Percentiles rank a stretch among this genome's conserved stretches.
Conservation (phyloP, 805 yeast genomes). For the Saccharomycopsis synnaedendra region DNA sequence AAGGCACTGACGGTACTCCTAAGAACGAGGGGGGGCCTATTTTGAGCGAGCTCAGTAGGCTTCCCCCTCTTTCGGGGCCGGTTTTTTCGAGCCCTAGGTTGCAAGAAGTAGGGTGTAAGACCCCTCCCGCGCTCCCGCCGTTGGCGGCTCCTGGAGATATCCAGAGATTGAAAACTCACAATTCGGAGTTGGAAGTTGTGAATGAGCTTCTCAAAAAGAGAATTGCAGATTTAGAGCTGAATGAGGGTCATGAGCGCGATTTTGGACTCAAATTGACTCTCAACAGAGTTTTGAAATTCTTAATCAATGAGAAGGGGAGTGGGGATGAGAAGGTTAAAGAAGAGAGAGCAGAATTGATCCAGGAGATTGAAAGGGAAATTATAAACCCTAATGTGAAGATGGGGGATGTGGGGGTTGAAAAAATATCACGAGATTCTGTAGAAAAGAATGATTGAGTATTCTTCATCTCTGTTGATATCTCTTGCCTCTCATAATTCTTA, state of each 20-base stretch:
- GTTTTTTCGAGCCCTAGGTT: neutral
- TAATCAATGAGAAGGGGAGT: slow-evolving; percentile 3
- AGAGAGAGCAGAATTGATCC: slow-evolving; percentile 20
- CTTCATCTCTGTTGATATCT: neutral
- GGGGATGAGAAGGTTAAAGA: neutral
- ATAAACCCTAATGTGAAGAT: slow-evolving; percentile 14
- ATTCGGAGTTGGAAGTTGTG: slow-evolving; percentile 80
- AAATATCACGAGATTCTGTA: neutral
- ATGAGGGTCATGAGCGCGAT: neutral
- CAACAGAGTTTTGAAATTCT: slow-evolving; percentile 10
- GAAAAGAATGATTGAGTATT: neutral
- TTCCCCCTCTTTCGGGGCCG: neutral
- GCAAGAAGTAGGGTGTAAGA: no score
- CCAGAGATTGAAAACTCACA: slow-evolving; percentile 53
- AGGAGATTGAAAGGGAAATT: slow-evolving; percentile 15
- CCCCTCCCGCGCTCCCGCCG: slow-evolving; percentile 6
- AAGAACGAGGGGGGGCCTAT: slow-evolving; percentile 4
- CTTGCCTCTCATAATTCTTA: neutral
- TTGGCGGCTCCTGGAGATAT: slow-evolving; percentile 18
- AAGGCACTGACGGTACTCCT: neutral
- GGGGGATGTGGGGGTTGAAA: neutral
- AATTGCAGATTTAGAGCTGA: slow-evolving; percentile 61
- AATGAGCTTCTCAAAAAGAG: slow-evolving; percentile 80
- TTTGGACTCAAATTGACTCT: slow-evolving; percentile 12
- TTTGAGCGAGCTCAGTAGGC: slow-evolving; percentile 11